phyloP scores from a whole-genome alignment of 163 green algal genomes.

The Prototheca cutis region DNA sequence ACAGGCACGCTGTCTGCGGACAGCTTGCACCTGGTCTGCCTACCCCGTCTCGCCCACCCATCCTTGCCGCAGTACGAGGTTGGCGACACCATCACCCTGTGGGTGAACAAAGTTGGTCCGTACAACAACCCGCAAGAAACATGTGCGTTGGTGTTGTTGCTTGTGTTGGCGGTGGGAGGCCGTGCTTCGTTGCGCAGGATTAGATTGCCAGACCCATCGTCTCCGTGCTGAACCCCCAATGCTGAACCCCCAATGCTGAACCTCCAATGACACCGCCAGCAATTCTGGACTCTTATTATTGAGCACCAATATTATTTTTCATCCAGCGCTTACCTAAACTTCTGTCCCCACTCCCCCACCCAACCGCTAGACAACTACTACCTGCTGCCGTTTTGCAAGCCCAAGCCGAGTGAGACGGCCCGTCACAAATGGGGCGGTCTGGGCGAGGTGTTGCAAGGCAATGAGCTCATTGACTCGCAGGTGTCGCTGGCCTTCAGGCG shows the following conservation, averaged over 20 bases:
- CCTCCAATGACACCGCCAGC: too few species aligned
- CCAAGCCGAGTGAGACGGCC: constrained; percentile 35
- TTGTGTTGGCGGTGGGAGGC: too few species aligned
- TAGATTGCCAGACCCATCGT: too few species aligned
- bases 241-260: too few species aligned
- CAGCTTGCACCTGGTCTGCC: too few species aligned
- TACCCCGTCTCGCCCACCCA: background rate
- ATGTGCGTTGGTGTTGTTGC: constrained; percentile 20
- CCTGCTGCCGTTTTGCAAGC: constrained; percentile 86
- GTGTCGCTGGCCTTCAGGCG: constrained; percentile 79
- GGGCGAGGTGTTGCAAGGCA: constrained; percentile 90
- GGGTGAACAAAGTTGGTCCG: constrained; percentile 37
- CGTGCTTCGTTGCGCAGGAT: too few species aligned
- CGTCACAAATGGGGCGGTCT: constrained; percentile 88
- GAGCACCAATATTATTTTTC: too few species aligned
- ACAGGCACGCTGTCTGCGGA: too few species aligned
- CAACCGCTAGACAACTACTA: constrained; percentile 82
- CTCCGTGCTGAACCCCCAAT: too few species aligned
- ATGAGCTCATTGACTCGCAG: constrained; percentile 90
- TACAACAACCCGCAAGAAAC: constrained; percentile 41
- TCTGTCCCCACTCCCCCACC: background rate
- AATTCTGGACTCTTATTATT: too few species aligned
- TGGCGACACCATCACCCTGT: constrained; percentile 23
- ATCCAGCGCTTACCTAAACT: too few species aligned
- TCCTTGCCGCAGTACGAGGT: constrained; percentile 22